Evolutionary conservation across 495 filamentous ascomycete genomes (phyloP), one percentile per base, ranked within the genome.

Genomic region (Cenococcum geophilum): DNA sequence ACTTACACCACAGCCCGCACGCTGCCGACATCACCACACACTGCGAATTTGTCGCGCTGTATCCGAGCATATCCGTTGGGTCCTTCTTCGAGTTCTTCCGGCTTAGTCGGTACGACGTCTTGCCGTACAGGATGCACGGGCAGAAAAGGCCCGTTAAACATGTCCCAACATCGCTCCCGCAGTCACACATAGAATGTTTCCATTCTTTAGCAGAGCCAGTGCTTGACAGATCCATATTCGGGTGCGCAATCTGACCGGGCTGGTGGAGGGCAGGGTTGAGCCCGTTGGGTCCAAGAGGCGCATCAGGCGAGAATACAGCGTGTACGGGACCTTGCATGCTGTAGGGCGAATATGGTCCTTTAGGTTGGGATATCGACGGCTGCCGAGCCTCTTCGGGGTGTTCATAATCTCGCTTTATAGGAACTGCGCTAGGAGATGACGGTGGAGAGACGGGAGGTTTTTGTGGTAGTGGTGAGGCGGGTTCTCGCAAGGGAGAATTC

Each of bases 241-340:
- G 71, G 42, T 74, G 71, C 11, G 66, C 58, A 56, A 72, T 71
- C 56, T 74, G 71, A 40, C 71, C 71, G 0, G 71, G 71, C 58
- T 68, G 61, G 53, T 74, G 71, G 0, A 58, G 56, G 9, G 57
- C 51, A 11, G 59, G 57, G 48, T 65, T 36, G 12, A 71, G 51
- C 12, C 68, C 68, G 49, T 70, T 72, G 22, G 70, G 70, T 16
- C 68, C 68, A 20, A 61, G 57, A 4, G 68, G 25, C n/a, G 70
- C 58, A 48, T 69, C 35, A 10, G 70, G 70, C 23, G 68, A 68
- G 68, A 67, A 68, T 14, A 64, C 36, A 2, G 65, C 25, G 25
- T 58, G 61, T 27, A 52, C 18, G 5, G 49, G 49, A 20, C 21
- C 40, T 50, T 34, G 32, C 12, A 2, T 22, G 36, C 21, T 16